These are phyloP conservation scores for Kurtzmaniella cleridarum DNA, from an alignment of 805 yeast genomes.

Conservation along the genomic window DNA sequence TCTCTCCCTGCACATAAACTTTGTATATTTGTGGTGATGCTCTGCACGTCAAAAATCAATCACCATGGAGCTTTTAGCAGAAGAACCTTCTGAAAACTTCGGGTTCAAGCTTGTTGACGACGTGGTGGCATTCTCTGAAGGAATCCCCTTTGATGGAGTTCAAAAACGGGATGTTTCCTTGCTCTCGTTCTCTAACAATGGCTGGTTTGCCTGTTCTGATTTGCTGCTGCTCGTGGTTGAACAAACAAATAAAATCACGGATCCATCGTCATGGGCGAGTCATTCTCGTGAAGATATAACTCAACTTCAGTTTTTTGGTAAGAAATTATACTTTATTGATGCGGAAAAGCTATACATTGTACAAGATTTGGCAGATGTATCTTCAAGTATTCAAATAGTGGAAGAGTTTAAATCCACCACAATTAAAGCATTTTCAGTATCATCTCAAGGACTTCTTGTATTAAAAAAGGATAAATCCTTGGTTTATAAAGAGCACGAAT, in stretches of 20 bases:
- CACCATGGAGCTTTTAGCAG: constrained; percentile 10
- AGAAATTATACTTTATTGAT: constrained; percentile 23
- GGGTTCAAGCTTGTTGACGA: constrained; percentile 33
- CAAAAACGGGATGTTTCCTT: constrained; percentile 13
- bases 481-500: no score
- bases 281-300: constrained; percentile 6
- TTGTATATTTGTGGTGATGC: background rate
- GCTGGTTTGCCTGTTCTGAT: constrained; percentile 29
- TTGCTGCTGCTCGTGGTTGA: constrained; percentile 21
- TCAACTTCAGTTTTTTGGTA: constrained; percentile 22
- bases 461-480: no score
- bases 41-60: background rate
- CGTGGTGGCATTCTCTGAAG: constrained; percentile 15
- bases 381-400: no score
- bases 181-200: constrained; percentile 22
- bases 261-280: constrained; percentile 1
- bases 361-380: no score
- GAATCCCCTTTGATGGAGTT: constrained; percentile 17
- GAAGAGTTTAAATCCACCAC: no score
- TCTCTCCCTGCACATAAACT: background rate
- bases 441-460: no score
- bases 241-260: constrained; percentile 13
- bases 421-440: no score
- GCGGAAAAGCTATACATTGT: constrained; percentile 11
- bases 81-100: constrained; percentile 28